Base-by-base conservation (phyloP, 768 basidiomycete species). In the Tubosaeta sp. region DNA sequence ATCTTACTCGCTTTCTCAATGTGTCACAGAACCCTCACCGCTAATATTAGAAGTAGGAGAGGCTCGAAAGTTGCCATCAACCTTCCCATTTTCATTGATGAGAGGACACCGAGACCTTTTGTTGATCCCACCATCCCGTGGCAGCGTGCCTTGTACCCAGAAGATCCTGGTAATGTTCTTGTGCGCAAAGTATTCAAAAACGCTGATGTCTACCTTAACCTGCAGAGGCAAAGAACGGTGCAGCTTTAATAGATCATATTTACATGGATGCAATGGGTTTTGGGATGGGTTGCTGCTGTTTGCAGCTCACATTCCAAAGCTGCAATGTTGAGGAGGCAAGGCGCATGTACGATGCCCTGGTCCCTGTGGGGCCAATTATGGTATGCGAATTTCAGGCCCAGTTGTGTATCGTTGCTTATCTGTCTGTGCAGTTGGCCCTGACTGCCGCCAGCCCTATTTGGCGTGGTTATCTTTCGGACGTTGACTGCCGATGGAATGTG, bases 251-350 rank as follows among this genome's bases (percentile, higher is more conserved):
- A 31, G 85, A 95, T 66, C 95, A 98, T 69, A 91, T 99, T 57
- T 98, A 98, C 67, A 81, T 98, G 76, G 97, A 99, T 68, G 95
- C 97, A 9, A 98, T 98, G 97, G 95, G 95, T 27, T 99, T 99
- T 68, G 97, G 97, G 43, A 99, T 98, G 97, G 97, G 97, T 6
- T 98, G 95, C 60, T 95, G 92, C 63, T 98, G 97, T 70, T 76
- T 99, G 47, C 97, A 99, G 64, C 78, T 98, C 55, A 99, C 97
- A 13, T 97, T 98, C 74, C 97, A 99, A 70, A 88, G 94, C 3
- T 97, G 92, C 71, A 93, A 92, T 72, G 84, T 99, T 26, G 78
- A 81, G 31, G 94, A 99, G 67, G 94, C 97, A 11, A 79, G 92
- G 64, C 77, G 90, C 50, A 83, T 97, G 72, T 99, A 99, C 66